Evolutionary conservation across 2,329 filamentous ascomycete genomes (phyloP).

Genomic region (Chaetomium sp.): DNA sequence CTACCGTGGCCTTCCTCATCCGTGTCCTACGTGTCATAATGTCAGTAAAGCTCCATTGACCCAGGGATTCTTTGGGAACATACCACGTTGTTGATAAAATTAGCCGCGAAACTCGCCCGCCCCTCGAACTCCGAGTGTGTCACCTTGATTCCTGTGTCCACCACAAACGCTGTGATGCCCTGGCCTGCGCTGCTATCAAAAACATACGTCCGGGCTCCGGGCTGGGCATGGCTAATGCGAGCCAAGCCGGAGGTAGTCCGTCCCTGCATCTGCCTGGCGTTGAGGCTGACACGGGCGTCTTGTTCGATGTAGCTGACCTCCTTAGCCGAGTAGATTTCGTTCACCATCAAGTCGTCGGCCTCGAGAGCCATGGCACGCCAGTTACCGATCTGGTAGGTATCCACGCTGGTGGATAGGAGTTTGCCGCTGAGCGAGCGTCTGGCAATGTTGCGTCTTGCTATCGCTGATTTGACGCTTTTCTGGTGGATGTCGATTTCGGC

Average conservation of each 20-base stretch:
- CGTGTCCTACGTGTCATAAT: conserved; percentile 31
- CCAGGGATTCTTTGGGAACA: conserved; percentile 21
- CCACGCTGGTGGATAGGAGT: conserved; percentile 41
- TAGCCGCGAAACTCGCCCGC: conserved; percentile 47
- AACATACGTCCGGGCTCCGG: conserved; percentile 36
- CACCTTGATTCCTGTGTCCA: conserved; percentile 57
- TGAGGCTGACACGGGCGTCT: conserved; percentile 40
- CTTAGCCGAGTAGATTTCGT: conserved; percentile 39
- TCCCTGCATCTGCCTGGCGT: conserved; percentile 42
- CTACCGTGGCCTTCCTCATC: conserved; percentile 59
- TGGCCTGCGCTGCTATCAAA: conserved; percentile 48
- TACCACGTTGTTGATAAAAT: conserved; percentile 44
- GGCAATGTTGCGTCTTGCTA: conserved; percentile 52
- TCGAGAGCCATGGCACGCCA: conserved; percentile 47
- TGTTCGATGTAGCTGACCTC: conserved; percentile 40
- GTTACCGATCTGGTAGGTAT: conserved; percentile 39
- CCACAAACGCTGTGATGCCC: conserved; percentile 55
- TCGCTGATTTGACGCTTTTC: conserved; percentile 38
- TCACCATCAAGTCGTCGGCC: conserved; percentile 31
- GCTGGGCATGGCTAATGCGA: conserved; percentile 42
- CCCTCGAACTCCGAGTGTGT: conserved; percentile 52
- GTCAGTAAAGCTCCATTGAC: conserved; percentile 2
- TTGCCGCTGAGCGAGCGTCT: conserved; percentile 43
- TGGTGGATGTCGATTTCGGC: conserved; percentile 45
- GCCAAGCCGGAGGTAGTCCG: conserved; percentile 48